Percentiles rank a stretch among this genome's conserved stretches.
Evolutionary conservation across 2,329 filamentous ascomycete species (phyloP).

Genomic region (Intubia oerlemansii): DNA sequence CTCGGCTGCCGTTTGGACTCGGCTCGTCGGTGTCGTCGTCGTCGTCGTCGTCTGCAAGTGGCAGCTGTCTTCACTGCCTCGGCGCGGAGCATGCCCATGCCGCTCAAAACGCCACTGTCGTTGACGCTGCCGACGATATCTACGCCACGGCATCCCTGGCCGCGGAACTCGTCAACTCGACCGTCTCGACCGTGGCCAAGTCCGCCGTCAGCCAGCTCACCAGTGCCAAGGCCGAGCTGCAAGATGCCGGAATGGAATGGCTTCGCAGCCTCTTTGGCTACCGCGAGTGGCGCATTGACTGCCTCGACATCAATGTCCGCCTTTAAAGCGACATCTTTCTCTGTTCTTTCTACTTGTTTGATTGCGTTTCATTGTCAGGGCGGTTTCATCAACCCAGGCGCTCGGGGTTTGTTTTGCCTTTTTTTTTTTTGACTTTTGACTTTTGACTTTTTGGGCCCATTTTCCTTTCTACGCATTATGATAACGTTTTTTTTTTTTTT

Average conservation of each 20-base stretch:
- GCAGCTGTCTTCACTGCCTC: not conserved
- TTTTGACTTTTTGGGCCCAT: too few species aligned
- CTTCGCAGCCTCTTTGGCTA: slow-evolving; percentile 59
- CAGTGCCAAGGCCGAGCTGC: slow-evolving; percentile 41
- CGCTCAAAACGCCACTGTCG: not conserved
- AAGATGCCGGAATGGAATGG: slow-evolving; percentile 69
- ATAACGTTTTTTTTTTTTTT: too few species aligned
- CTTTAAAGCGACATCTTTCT: slow-evolving; percentile 17
- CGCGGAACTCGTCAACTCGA: slow-evolving; percentile 43
- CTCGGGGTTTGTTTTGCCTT: too few species aligned
- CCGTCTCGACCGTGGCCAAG: slow-evolving; percentile 42
- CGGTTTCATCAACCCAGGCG: not conserved
- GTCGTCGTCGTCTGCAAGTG: slow-evolving; percentile 5
- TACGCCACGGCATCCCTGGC: slow-evolving; percentile 16
- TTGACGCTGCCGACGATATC: slow-evolving; percentile 1
- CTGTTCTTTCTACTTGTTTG: not conserved
- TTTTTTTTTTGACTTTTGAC: too few species aligned
- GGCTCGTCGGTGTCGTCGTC: slow-evolving; percentile 9
- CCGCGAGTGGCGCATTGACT: slow-evolving; percentile 79
- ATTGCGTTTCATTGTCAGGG: not conserved
- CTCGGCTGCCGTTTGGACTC: slow-evolving; percentile 30
- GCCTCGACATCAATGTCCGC: slow-evolving; percentile 69
- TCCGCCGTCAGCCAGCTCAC: slow-evolving; percentile 42
- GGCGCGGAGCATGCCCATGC: not conserved
- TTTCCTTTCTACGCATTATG: too few species aligned